These are phyloP conservation scores for Lantana camara DNA, from an alignment of 257 asterid species.

Conservation along the genomic window DNA sequence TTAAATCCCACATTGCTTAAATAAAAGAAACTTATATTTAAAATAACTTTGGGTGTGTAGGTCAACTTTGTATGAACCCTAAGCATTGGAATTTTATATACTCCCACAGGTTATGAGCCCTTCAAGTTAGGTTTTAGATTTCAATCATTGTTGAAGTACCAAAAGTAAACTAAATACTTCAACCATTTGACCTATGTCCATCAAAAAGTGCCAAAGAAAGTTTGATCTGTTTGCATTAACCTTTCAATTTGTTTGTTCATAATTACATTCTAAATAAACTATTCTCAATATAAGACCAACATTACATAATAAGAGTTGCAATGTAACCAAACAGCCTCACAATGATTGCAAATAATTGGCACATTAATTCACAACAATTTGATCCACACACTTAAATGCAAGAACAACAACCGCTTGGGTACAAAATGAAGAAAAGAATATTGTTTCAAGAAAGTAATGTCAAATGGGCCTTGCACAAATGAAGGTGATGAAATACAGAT, in stretches of 20 bases:
- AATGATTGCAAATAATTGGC: conserved; percentile 27
- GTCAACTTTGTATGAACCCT: conserved; percentile 21
- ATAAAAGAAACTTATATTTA: too few species aligned
- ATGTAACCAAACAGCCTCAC: background rate
- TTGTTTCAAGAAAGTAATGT: background rate
- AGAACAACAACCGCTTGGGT: conserved; percentile 13
- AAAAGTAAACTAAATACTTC: background rate
- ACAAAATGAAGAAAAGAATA: conserved; percentile 25
- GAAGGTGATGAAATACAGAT: conserved; percentile 24
- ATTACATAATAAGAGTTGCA: too few species aligned
- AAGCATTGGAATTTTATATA: background rate
- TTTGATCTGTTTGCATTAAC: background rate
- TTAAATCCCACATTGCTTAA: too few species aligned
- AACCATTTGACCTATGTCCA: background rate
- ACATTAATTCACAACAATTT: conserved; percentile 32
- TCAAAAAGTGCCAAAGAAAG: background rate
- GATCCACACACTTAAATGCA: conserved; percentile 15
- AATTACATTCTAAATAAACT: background rate
- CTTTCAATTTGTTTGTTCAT: background rate
- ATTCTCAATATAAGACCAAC: too few species aligned
- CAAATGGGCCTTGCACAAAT: conserved; percentile 1
- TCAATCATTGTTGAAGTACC: background rate
- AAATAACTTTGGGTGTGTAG: conserved; percentile 20
- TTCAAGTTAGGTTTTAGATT: background rate
- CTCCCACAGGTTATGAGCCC: background rate